Evolutionary conservation across 768 basidiomycete species (phyloP).

Genomic region (Panus rudis): DNA sequence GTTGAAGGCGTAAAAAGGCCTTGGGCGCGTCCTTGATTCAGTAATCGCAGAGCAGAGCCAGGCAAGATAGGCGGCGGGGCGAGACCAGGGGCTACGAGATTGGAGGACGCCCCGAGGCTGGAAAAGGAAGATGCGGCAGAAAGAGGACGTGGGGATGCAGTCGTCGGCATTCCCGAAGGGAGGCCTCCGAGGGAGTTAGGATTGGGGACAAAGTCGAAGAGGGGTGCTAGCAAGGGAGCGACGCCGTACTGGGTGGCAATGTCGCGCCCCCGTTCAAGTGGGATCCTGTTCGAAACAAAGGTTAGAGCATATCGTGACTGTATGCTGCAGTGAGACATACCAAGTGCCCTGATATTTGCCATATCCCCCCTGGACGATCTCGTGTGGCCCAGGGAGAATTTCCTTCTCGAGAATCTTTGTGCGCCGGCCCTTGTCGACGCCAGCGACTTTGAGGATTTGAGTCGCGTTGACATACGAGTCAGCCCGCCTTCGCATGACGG

Average conservation of each 20-base stretch:
- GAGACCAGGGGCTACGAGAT: slow-evolving; percentile 31
- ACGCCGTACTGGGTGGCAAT: slow-evolving; percentile 92
- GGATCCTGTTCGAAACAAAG: slow-evolving; percentile 60
- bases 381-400: slow-evolving; percentile 89
- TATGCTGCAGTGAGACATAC: slow-evolving; percentile 32
- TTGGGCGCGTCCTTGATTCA: slow-evolving; percentile 82
- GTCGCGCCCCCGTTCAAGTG: slow-evolving; percentile 88
- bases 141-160: slow-evolving; percentile 53
- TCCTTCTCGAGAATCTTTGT: slow-evolving; percentile 98
- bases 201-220: slow-evolving; percentile 89
- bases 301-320: slow-evolving; percentile 5
- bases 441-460: slow-evolving; percentile 97
- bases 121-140: slow-evolving; percentile 67
- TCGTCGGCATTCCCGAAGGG: slow-evolving; percentile 32
- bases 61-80: slow-evolving; percentile 85
- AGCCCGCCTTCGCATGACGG: slow-evolving; percentile 92
- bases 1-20: slow-evolving; percentile 84
- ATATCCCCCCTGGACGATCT: slow-evolving; percentile 98
- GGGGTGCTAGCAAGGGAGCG: slow-evolving; percentile 74
- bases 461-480: slow-evolving; percentile 98
- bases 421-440: slow-evolving; percentile 91
- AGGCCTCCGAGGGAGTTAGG: slow-evolving; percentile 64
- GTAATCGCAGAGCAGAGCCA: slow-evolving; percentile 74
- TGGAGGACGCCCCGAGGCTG: slow-evolving; percentile 28
- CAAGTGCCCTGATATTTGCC: slow-evolving; percentile 99